A percentile compares a stretch with the other conserved stretches of the same genome.
Conservation (phyloP, 2,329 filamentous ascomycete genomes). For the Colletotrichum nymphaeae region DNA sequence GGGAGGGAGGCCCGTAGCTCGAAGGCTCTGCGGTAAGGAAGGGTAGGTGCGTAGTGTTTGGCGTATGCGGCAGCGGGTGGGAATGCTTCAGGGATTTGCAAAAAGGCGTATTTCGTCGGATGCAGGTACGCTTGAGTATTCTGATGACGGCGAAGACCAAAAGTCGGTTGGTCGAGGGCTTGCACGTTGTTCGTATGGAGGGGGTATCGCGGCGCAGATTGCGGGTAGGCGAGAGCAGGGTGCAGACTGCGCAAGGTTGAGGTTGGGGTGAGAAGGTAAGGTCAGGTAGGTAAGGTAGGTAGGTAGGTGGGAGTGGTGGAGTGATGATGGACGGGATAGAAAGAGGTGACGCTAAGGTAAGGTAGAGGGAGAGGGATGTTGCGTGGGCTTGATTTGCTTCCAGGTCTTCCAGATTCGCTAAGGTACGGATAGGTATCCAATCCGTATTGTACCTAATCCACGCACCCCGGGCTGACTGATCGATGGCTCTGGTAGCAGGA, state of each 20-base stretch:
- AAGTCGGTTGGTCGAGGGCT: conserved; percentile 13
- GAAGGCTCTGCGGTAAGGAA: background rate
- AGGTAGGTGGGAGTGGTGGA: background rate
- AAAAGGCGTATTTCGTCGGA: conserved; percentile 4
- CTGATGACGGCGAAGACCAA: background rate
- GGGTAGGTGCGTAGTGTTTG: background rate
- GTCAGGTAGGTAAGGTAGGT: background rate
- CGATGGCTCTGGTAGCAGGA: background rate
- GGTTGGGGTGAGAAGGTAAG: conserved; percentile 2
- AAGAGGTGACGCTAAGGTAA: conserved; percentile 14
- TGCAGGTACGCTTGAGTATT: conserved; percentile 7
- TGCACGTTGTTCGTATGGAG: conserved; percentile 2
- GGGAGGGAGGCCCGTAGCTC: background rate
- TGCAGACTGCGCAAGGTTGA: conserved; percentile 10
- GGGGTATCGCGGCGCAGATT: conserved; percentile 16
- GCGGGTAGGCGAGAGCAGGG: conserved; percentile 14
- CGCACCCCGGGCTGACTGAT: background rate
- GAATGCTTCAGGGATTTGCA: conserved; percentile 1
- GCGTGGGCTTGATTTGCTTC: background rate
- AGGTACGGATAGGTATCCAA: background rate
- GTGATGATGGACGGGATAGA: conserved; percentile 5
- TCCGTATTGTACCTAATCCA: too few species aligned
- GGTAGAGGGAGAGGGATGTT: conserved; percentile 4
- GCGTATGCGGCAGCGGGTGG: background rate
- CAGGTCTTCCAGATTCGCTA: background rate